Base-by-base conservation (phyloP, 129 eudicot genomes). In the Artemisia argyi region DNA sequence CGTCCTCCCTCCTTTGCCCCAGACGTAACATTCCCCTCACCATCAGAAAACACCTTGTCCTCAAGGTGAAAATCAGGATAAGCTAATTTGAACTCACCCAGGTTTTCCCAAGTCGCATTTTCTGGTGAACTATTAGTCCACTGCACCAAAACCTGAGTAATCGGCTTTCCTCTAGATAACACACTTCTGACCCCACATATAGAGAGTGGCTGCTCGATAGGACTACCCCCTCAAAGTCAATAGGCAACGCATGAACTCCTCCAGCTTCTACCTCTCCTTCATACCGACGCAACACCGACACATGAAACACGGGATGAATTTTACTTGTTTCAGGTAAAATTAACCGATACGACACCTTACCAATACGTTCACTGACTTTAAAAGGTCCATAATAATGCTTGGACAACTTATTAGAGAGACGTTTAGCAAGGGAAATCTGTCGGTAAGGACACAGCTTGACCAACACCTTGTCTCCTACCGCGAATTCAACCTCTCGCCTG, bases 11-110 rank as follows among this genome's bases (percentile, higher is more conserved):
- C 63, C 63, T 8, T 11, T 7, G 12, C 39, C 32, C 13, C 1
- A 0, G 17, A 5, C 46, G 30, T 17, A 39, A 2, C 54, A 46
- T 11, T 65, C 70, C 35, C 39, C 39, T 4, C 39, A 3, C 5
- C 70, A 46, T 65, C 54, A 17, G 17, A 42, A 16, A 63, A 3
- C 70, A 42, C 70, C 54, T 65, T 46, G 70, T 65, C 71, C 56
- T 65, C 71, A 47, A 65, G 56, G 71, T 65, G 53, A 11, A 9
- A 65, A 47, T 12, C 9, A 3, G 56, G 71, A 11, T 65, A 65
- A 1, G 56, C 32, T 1, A 4, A 1, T 6, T 65, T 3, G 54
- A 44, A 65, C 3, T 46, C 16, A 11, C 9, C 1, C 4, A 17
- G 8, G 3, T 3, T 8, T 15, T 68, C 73, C 73, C 73, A 68